These are phyloP conservation scores for Penicillium nordicum DNA, from an alignment of 2,329 filamentous ascomycete species.

Conservation along the genomic window DNA sequence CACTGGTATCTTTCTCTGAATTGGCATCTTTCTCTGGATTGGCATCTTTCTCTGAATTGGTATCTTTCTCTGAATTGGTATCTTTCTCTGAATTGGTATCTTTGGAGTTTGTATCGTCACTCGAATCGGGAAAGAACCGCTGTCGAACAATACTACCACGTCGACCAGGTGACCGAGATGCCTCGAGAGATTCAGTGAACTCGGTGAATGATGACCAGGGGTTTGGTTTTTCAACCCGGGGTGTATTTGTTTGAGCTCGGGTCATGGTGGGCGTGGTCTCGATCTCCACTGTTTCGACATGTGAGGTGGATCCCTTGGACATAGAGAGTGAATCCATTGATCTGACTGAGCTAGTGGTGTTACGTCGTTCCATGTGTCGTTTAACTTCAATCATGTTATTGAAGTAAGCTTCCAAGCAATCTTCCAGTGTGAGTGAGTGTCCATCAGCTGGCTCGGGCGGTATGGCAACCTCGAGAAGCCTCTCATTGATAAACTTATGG, in stretches of 20 bases:
- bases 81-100: conserved; percentile 27
- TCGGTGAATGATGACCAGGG: conserved; percentile 29
- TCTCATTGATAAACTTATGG: conserved; percentile 91
- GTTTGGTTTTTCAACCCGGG: conserved; percentile 19
- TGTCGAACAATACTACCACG: conserved; percentile 44
- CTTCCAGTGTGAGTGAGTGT: conserved; percentile 73
- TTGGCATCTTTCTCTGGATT: neutral
- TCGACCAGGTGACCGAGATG: conserved; percentile 26
- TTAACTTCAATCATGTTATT: conserved; percentile 89
- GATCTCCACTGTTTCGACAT: conserved; percentile 45
- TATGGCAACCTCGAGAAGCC: conserved; percentile 87
- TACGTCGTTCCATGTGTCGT: conserved; percentile 64
- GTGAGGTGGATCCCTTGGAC: conserved; percentile 36
- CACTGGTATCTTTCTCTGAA: conserved; percentile 28
- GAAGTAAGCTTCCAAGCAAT: conserved; percentile 91
- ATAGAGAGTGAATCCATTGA: conserved; percentile 34
- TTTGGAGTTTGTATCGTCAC: conserved; percentile 37
- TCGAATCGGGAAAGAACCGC: conserved; percentile 41
- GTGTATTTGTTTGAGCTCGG: conserved; percentile 26
- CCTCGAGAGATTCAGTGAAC: conserved; percentile 21
- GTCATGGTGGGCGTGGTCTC: conserved; percentile 37
- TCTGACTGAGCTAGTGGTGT: conserved; percentile 51
- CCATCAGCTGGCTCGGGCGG: conserved; percentile 66
- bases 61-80: neutral
- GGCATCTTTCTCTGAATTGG: conserved; percentile 28